Percentiles rank a stretch among this genome's conserved stretches.
Conservation (phyloP, 805 yeast genomes). For the Candida patagonica region DNA sequence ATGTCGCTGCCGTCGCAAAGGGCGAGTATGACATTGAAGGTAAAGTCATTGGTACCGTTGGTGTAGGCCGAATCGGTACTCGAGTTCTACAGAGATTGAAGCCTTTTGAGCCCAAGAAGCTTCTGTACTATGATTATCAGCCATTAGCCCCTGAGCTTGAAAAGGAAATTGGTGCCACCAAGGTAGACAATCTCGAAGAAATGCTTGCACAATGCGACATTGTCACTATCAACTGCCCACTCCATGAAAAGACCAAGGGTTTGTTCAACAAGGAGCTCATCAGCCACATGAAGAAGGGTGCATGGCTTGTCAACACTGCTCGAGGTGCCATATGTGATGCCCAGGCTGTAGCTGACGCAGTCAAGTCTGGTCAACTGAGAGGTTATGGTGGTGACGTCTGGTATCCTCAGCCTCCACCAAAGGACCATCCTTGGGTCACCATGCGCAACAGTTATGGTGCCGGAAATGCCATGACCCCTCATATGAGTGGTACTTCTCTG, state of each 20-base stretch:
- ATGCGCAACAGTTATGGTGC: slow-evolving; percentile 58
- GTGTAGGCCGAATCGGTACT: slow-evolving; percentile 75
- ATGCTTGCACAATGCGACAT: slow-evolving; percentile 60
- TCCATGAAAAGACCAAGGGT: slow-evolving; percentile 61
- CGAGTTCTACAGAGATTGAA: slow-evolving; percentile 61
- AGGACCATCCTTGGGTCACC: slow-evolving; percentile 67
- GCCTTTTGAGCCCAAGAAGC: slow-evolving; percentile 66
- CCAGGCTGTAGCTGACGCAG: slow-evolving; percentile 68
- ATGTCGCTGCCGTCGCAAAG: slow-evolving; percentile 67
- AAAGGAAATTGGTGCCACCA: slow-evolving; percentile 46
- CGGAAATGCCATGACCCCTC: slow-evolving; percentile 83
- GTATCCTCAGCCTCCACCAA: slow-evolving; percentile 78
- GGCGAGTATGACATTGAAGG: slow-evolving; percentile 68
- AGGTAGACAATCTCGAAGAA: slow-evolving; percentile 53
- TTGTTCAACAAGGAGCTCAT: slow-evolving; percentile 52
- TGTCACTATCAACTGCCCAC: slow-evolving; percentile 69
- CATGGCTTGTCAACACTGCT: slow-evolving; percentile 70
- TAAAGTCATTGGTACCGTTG: slow-evolving; percentile 70
- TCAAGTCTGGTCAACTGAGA: slow-evolving; percentile 54
- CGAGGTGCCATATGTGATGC: slow-evolving; percentile 72
- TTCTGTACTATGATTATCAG: slow-evolving; percentile 70
- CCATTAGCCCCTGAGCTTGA: slow-evolving; percentile 51
- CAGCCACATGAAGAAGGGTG: slow-evolving; percentile 62
- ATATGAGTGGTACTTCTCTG: slow-evolving; percentile 67
- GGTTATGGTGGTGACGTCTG: slow-evolving; percentile 87